These are phyloP conservation scores for Meyerozyma sp. DNA, from an alignment of 1,139 yeast genomes.

Conservation along the genomic window DNA sequence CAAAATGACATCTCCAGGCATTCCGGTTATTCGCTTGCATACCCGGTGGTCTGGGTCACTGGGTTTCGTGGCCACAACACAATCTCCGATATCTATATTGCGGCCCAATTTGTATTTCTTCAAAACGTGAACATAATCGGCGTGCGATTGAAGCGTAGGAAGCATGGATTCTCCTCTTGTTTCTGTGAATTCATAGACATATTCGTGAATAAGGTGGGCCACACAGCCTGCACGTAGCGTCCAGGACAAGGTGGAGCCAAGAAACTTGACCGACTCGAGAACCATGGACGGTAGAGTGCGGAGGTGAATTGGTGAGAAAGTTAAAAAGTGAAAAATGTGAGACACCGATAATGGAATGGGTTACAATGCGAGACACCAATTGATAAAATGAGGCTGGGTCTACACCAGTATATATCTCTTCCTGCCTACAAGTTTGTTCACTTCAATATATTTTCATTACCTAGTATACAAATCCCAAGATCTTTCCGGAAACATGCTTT, in stretches of 20 bases:
- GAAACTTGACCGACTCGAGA: slow-evolving; percentile 23
- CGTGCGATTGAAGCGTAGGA: slow-evolving; percentile 71
- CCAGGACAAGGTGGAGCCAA: slow-evolving; percentile 36
- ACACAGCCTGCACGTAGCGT: slow-evolving; percentile 61
- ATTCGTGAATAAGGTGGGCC: slow-evolving; percentile 61
- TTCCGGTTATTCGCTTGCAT: slow-evolving; percentile 88
- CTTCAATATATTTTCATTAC: background rate
- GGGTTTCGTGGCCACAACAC: slow-evolving; percentile 85
- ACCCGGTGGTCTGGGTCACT: slow-evolving; percentile 83
- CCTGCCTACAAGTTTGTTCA: no score
- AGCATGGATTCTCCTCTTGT: slow-evolving; percentile 94
- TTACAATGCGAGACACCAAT: background rate
- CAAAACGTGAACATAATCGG: slow-evolving; percentile 78
- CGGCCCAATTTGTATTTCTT: slow-evolving; percentile 58
- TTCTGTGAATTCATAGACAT: slow-evolving; percentile 70
- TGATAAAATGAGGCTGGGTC: no score
- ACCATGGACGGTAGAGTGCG: background rate
- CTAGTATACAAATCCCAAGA: slow-evolving; percentile 93
- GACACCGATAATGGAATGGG: no score
- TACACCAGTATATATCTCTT: no score
- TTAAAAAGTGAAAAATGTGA: background rate
- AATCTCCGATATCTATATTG: slow-evolving; percentile 70
- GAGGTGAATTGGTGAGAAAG: no score
- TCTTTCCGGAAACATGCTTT: slow-evolving; percentile 98
- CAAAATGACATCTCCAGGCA: slow-evolving; percentile 86